These are phyloP conservation scores for Closterium sp. DNA, from an alignment of 139 green algal genomes.

Conservation along the genomic window DNA sequence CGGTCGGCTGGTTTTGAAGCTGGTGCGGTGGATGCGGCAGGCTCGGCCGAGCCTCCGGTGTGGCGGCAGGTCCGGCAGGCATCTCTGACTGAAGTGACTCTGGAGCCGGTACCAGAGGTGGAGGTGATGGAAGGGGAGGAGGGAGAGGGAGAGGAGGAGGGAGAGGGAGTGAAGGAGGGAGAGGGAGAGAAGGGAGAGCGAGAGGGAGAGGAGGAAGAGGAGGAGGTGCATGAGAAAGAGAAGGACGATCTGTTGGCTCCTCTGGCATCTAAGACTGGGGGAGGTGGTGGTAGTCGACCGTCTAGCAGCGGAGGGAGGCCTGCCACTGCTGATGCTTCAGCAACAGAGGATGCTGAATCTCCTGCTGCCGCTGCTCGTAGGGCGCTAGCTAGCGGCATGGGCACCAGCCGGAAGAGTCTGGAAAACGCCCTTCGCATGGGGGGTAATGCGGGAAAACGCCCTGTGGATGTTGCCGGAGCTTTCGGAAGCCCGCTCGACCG, in stretches of 20 bases:
- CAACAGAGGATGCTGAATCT: background rate
- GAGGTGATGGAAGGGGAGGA: background rate
- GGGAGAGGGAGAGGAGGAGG: background rate
- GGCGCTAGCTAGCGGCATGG: background rate
- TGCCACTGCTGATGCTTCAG: background rate
- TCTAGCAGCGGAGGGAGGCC: background rate
- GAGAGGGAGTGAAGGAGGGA: background rate
- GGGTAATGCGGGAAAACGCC: background rate
- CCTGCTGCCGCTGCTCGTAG: background rate
- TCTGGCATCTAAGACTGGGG: background rate
- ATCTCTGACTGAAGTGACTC: background rate
- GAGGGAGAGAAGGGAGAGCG: constrained; percentile 1
- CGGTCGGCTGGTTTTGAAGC: background rate
- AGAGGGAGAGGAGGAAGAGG: background rate
- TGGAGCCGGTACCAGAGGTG: background rate
- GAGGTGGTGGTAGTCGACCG: background rate
- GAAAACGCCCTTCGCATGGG: background rate
- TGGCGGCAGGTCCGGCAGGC: background rate
- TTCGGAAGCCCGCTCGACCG: background rate
- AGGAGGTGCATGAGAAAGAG: constrained; percentile 1
- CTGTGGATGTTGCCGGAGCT: background rate
- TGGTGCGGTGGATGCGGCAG: background rate
- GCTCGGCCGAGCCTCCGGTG: background rate
- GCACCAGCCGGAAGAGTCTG: background rate
- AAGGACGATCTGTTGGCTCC: background rate